Evolutionary conservation across 352 stramenopile species (phyloP), one percentile per base, ranked within the genome.

Genomic region (Phytophthora cactorum): DNA sequence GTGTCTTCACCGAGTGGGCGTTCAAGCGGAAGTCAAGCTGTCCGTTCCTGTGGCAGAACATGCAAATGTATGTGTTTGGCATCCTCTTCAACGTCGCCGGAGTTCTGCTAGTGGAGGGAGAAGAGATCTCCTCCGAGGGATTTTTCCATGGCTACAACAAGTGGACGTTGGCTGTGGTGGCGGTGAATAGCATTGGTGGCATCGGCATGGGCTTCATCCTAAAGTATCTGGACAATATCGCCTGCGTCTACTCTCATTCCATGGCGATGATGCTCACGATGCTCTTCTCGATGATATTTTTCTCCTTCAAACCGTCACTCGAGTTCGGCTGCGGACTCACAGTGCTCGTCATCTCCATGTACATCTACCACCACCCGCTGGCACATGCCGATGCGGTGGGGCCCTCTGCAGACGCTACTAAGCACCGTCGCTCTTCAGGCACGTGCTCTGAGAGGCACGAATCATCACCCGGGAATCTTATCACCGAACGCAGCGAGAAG

Each of bases 221-320:
- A 59, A 95, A 95, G 70, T 96, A 86, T 63, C 53, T 96, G n/a
- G 88, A 96, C 84, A 96, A 96, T 67, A 96, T 96, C n/a, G 88
- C 86, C 36, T 91, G 82, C 56, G 85, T 95, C 5, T 95, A 93
- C 73, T 84, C 85, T 17, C 88, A 96, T 56, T 87, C 86, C 22
- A 79, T 96, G 61, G 88, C 86, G 32, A 96, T 96, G 88, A 92
- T 96, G 82, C 83, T 96, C 59, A 96, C 88, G 43, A 94, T 92
- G 82, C 68, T 93, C 57, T 88, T 93, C 57, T 95, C 84, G 8
- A 94, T 95, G 75, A 38, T 96, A 29, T 95, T 96, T 60, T 95
- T 96, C 72, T 59, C 74, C 22, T 96, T 96, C 58, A 80, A 82
- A 15, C 85, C 85, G 38, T 92, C 88, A 53, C 81, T 95, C 57